Percentiles rank a stretch among this genome's conserved stretches.
Conservation (phyloP, 352 stramenopile species). For the Globisporangium abappressorium region DNA sequence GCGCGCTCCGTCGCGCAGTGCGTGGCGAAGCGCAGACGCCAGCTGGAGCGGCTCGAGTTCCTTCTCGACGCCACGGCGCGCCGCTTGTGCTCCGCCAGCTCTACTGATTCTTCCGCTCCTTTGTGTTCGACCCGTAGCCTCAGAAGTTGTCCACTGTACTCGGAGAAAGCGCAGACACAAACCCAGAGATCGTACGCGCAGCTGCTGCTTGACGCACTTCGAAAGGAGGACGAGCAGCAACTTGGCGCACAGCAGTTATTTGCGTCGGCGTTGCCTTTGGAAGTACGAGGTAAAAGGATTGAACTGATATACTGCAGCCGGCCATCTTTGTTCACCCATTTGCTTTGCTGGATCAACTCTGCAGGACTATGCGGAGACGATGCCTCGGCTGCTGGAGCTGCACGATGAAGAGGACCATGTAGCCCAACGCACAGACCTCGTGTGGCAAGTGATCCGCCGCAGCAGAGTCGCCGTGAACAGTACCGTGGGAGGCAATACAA, state of each 20-base stretch:
- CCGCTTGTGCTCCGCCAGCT: conserved; percentile 7
- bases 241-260: conserved; percentile 15
- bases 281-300: conserved; percentile 11
- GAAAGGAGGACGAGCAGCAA: conserved; percentile 18
- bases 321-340: background rate
- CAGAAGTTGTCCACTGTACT: background rate
- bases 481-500: background rate
- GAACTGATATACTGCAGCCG: background rate
- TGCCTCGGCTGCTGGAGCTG: conserved; percentile 29
- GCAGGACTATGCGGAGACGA: conserved; percentile 21
- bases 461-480: background rate
- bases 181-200: conserved; percentile 22
- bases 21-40: conserved; percentile 25
- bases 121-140: background rate
- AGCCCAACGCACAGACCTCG: conserved; percentile 19
- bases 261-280: conserved; percentile 21
- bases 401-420: conserved; percentile 30
- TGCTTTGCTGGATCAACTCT: background rate
- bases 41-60: conserved; percentile 32
- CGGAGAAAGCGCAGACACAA: background rate
- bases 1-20: conserved; percentile 31
- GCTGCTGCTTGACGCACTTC: conserved; percentile 27
- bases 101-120: background rate
- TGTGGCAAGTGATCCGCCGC: conserved; percentile 4
- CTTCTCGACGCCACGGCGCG: conserved; percentile 25